Conservation (phyloP, 1,284 basidiomycete species). For the Heliocybe sulcata region DNA sequence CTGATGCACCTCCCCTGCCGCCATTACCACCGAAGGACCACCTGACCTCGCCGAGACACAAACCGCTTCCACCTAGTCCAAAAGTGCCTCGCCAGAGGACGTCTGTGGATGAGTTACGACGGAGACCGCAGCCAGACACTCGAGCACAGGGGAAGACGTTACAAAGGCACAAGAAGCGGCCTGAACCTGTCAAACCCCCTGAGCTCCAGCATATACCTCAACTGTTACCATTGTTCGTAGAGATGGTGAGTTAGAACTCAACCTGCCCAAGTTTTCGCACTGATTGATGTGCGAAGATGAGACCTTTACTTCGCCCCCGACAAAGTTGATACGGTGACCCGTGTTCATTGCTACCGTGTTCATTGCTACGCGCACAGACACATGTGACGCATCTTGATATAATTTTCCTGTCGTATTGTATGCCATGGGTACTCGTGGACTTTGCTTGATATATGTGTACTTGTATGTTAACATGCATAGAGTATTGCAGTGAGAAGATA, state of each 20-base stretch:
- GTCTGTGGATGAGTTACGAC: conserved; percentile 15
- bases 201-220: conserved; percentile 71
- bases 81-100: conserved; percentile 11
- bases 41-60: conserved; percentile 11
- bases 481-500: background rate
- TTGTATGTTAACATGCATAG: background rate
- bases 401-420: background rate
- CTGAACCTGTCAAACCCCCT: conserved; percentile 58
- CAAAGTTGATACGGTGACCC: background rate
- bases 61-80: conserved; percentile 28
- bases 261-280: background rate
- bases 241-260: conserved; percentile 57
- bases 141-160: conserved; percentile 9
- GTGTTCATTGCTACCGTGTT: background rate
- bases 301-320: conserved; percentile 6
- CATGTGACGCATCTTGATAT: background rate
- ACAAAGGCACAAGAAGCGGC: conserved; percentile 27
- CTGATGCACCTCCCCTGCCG: conserved; percentile 32
- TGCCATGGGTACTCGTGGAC: background rate
- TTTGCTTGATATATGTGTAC: background rate
- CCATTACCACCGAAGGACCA: conserved; percentile 10
- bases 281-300: conserved; percentile 12
- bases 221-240: conserved; percentile 80
- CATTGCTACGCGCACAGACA: too few species aligned
- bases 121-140: background rate